Conservation (phyloP, 192 early-diverging fungal species). For the Gonapodya sp. region DNA sequence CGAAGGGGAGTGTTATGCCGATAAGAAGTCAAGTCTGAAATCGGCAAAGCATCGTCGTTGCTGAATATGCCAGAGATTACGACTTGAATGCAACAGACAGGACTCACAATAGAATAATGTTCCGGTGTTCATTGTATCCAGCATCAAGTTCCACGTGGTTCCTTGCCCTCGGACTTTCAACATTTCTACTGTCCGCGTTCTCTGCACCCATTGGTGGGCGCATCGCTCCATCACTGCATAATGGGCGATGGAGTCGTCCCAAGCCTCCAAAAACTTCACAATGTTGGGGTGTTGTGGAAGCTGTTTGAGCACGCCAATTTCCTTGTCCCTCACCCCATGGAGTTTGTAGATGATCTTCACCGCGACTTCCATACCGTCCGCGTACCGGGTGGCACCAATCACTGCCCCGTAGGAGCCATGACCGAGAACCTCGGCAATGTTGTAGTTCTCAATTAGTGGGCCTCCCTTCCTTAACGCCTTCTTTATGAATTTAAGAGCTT, state of each 20-base stretch:
- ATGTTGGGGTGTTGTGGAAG: conserved; percentile 3
- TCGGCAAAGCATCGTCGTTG: not conserved
- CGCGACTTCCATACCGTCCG: too few species aligned
- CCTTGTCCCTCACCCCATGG: too few species aligned
- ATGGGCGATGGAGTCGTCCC: not conserved
- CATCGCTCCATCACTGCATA: not conserved
- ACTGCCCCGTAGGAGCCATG: too few species aligned
- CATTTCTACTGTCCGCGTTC: not conserved
- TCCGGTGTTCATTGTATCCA: not conserved
- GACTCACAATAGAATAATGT: not conserved
- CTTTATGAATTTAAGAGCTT: too few species aligned
- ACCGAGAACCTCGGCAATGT: too few species aligned
- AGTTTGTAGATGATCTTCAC: too few species aligned
- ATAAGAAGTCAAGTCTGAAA: not conserved
- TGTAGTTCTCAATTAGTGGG: too few species aligned
- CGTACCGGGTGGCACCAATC: too few species aligned
- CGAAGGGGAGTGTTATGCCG: not conserved
- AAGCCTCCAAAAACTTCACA: not conserved
- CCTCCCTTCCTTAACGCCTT: too few species aligned
- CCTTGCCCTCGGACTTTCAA: not conserved
- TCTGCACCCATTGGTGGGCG: not conserved
- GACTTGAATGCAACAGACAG: not conserved
- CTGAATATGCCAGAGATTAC: not conserved
- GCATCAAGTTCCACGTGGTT: not conserved
- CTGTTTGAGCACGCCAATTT: too few species aligned